phyloP scores from a whole-genome alignment of 2,329 filamentous ascomycete genomes.

The Conoideocrella luteorostrata region DNA sequence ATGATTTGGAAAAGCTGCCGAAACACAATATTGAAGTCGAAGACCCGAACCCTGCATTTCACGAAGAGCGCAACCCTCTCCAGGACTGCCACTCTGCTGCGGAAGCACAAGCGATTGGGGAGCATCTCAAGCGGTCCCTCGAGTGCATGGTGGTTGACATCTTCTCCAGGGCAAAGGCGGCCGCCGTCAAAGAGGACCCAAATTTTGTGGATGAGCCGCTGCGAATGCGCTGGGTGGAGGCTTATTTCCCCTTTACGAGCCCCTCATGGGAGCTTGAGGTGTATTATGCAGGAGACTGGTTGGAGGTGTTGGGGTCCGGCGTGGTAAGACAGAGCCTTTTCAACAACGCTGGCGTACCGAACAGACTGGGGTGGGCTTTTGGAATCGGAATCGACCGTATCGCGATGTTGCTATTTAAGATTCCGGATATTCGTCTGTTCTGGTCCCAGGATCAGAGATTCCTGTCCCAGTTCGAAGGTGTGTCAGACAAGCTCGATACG shows the following conservation, averaged over 20 bases:
- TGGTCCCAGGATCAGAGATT: constrained; percentile 87
- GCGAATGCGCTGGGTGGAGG: constrained; percentile 87
- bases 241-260: constrained; percentile 95
- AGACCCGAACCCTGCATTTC: constrained; percentile 73
- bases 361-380: constrained; percentile 88
- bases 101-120: constrained; percentile 75
- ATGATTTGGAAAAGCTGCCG: constrained; percentile 66
- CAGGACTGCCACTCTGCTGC: constrained; percentile 63
- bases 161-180: constrained; percentile 70
- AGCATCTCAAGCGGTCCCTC: constrained; percentile 81
- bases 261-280: constrained; percentile 96
- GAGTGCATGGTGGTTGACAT: constrained; percentile 87
- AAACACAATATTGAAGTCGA: constrained; percentile 70
- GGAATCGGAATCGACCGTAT: constrained; percentile 90
- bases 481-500: constrained; percentile 42
- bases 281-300: constrained; percentile 89
- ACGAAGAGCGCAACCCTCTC: constrained; percentile 75
- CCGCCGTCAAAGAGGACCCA: constrained; percentile 47
- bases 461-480: constrained; percentile 70
- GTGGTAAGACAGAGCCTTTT: constrained; percentile 80
- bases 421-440: constrained; percentile 93
- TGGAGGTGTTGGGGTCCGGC: constrained; percentile 91
- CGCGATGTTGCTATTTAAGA: constrained; percentile 94
- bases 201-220: constrained; percentile 61
- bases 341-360: constrained; percentile 66